A percentile compares a stretch with the other conserved stretches of the same genome.
Evolutionary conservation across 1,284 basidiomycete genomes (phyloP).

Genomic region (Anthracocystis walkeri): DNA sequence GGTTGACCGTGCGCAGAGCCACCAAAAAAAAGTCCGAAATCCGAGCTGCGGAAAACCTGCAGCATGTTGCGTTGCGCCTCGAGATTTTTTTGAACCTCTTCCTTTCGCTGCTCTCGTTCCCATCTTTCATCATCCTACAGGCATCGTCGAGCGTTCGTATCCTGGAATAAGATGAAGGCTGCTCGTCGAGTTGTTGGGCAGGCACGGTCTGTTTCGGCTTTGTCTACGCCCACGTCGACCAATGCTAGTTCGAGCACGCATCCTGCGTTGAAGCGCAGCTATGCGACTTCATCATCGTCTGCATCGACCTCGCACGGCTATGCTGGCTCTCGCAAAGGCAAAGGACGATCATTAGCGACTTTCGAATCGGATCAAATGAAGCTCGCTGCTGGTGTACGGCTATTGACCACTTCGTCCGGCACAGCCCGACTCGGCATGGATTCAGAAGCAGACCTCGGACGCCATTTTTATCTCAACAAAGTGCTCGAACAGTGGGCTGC

Average conservation of each 20-base stretch:
- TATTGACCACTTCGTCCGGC: slow-evolving; percentile 12
- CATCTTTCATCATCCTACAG: neutral
- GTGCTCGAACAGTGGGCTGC: slow-evolving; percentile 85
- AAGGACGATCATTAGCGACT: slow-evolving; percentile 8
- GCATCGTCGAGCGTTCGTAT: neutral
- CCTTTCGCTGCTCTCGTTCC: neutral
- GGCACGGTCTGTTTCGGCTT: neutral
- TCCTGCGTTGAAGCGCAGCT: neutral
- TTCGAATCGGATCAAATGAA: neutral
- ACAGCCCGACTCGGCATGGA: slow-evolving; percentile 32
- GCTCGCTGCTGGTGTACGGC: slow-evolving; percentile 12
- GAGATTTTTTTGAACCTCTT: slow-evolving; percentile 18
- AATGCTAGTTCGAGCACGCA: too few relatives aligned
- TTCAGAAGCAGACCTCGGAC: slow-evolving; percentile 54
- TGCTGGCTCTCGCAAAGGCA: slow-evolving; percentile 20
- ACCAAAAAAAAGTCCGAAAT: slow-evolving; percentile 14
- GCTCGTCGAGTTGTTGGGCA: neutral
- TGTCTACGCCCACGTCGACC: neutral
- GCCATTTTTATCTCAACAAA: slow-evolving; percentile 85
- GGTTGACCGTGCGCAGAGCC: slow-evolving; percentile 16
- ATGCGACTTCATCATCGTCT: slow-evolving; percentile 15
- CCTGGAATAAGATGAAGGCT: slow-evolving; percentile 15
- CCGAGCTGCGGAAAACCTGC: slow-evolving; percentile 7
- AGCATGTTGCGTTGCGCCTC: neutral
- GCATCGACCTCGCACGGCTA: slow-evolving; percentile 1